A percentile compares a stretch with the other conserved stretches of the same genome.
These are phyloP conservation scores for Solanum aculeatissimum DNA, from an alignment of 305 asterid species.

Conservation along the genomic window DNA sequence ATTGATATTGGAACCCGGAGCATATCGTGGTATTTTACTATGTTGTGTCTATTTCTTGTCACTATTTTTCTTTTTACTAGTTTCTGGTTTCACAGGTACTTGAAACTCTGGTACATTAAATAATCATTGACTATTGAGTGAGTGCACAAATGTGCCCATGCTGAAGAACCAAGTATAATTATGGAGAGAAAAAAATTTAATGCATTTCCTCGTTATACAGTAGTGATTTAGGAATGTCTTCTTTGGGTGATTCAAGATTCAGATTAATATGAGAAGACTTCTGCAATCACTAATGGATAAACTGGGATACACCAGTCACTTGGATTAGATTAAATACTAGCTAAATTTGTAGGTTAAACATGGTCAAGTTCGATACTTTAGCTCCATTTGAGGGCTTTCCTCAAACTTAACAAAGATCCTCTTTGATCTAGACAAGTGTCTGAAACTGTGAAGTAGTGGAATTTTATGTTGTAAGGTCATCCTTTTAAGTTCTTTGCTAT, in stretches of 20 bases:
- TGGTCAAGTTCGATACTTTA: background rate
- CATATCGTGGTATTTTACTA: background rate
- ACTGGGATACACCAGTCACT: background rate
- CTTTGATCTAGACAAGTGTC: background rate
- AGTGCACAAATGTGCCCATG: background rate
- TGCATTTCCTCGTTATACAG: background rate
- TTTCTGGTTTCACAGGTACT: background rate
- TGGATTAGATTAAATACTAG: background rate
- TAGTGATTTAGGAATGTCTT: background rate
- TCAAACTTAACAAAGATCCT: background rate
- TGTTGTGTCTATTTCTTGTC: background rate
- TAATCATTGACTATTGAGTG: background rate
- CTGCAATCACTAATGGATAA: background rate
- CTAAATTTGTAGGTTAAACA: background rate
- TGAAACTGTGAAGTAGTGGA: background rate
- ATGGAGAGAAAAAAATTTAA: background rate
- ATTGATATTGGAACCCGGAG: background rate
- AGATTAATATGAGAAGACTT: background rate
- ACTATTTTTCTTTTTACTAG: background rate
- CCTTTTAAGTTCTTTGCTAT: background rate
- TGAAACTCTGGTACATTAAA: background rate
- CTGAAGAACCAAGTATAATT: background rate
- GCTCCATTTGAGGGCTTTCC: background rate
- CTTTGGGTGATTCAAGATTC: background rate
- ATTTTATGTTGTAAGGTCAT: background rate